Evolutionary conservation across 1,284 basidiomycete species (phyloP), one percentile per base, ranked within the genome.

Genomic region (Sporisorium graminicola): DNA sequence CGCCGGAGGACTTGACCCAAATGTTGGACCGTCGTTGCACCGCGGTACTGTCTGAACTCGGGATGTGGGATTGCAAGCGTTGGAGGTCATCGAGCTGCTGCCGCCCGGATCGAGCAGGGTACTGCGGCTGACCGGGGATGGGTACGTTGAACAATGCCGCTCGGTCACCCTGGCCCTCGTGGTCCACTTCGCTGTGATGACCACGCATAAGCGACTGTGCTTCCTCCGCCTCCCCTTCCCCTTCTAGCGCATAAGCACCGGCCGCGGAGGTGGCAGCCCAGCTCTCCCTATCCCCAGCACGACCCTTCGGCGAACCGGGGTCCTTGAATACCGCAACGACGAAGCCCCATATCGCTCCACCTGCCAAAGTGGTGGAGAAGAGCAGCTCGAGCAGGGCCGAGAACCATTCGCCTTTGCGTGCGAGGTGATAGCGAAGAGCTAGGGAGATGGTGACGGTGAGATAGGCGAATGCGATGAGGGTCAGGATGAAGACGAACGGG

Each of bases 1-100:
- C 65, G 53, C 80, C 78, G n/a, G 69, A 71, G 27, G 77, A 80
- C 51, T 83, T 82, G 27, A 78, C 72, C 61, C 78, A 79, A 57
- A 77, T 68, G 43, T 77, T 65, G 49, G 74, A 62, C 3, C 69
- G 74, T 1, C 33, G 26, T 44, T 77, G 50, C 16, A 73, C 42
- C 6, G 49, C 40, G 5, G 53, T 33, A 14, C 13, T 37, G 49
- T 50, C 24, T 14, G 60, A 55, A 7, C 42, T n/a, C 0, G 57
- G 43, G 9, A 43, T 22, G 29, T 47, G 58, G 29, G n/a, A 51
- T 22, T 16, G 57, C 8, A 69, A 58, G 2, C 61, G 68, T 26
- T 55, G 55, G 0, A 74, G 65, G 44, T 81, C 69, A 31, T 44
- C 56, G 16, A 81, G 77, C 53, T 81, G 79, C 22, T 74, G 55